Evolutionary conservation across 2,329 filamentous ascomycete genomes (phyloP).

Genomic region (Eurotiales sp.): DNA sequence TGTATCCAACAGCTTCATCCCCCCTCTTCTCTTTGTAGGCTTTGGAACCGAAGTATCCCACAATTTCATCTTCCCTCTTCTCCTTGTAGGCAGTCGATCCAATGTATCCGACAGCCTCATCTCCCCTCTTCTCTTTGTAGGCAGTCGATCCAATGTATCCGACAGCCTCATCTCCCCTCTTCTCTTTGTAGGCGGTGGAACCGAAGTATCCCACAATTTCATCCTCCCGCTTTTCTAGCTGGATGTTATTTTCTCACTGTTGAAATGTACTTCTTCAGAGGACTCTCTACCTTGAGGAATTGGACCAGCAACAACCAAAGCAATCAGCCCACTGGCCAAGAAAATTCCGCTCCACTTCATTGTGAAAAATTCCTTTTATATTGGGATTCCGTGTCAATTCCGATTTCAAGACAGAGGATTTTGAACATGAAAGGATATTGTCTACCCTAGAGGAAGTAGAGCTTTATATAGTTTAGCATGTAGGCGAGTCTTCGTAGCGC

Average conservation of each 20-base stretch:
- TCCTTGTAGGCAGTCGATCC: background rate
- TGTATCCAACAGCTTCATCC: background rate
- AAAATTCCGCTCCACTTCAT: background rate
- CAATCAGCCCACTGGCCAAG: constrained; percentile 20
- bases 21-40: background rate
- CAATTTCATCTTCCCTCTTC: background rate
- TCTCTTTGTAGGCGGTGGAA: background rate
- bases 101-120: background rate
- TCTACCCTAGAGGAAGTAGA: background rate
- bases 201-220: background rate
- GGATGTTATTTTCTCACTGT: background rate
- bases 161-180: background rate
- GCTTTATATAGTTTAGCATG: background rate
- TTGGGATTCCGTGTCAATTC: background rate
- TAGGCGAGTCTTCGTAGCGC: no score
- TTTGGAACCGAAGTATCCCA: background rate
- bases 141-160: background rate
- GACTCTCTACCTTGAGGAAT: constrained; percentile 15
- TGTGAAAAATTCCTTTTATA: background rate
- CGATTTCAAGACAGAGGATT: background rate
- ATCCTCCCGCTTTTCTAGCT: background rate
- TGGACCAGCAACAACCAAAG: constrained; percentile 23
- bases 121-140: background rate
- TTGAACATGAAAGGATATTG: no score
- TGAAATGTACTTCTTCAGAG: background rate